Conservation (phyloP, 805 yeast genomes). For the Metschnikowia similis region DNA sequence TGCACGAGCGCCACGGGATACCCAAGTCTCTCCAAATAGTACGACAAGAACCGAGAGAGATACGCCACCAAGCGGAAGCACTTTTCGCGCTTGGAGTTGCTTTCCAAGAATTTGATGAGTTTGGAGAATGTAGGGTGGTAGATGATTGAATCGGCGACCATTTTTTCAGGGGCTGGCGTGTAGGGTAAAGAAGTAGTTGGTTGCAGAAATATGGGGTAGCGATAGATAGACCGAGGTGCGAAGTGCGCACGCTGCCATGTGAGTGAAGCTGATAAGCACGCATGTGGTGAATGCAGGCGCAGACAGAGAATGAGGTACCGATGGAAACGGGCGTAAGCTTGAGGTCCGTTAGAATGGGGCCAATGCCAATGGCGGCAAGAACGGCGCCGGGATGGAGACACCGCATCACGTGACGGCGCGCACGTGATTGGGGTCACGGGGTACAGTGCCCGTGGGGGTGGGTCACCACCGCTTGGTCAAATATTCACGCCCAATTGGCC, state of each 20-base stretch:
- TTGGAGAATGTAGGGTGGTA: constrained; percentile 71
- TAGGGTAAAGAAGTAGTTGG: not conserved
- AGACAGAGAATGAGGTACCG: too few relatives aligned
- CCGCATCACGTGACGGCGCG: too few relatives aligned
- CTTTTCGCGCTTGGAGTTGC: constrained; percentile 76
- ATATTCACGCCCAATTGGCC: too few relatives aligned
- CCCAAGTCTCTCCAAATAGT: constrained; percentile 55
- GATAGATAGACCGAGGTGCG: constrained; percentile 1
- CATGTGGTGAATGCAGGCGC: too few relatives aligned
- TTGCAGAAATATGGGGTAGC: constrained; percentile 1
- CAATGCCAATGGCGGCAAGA: too few relatives aligned
- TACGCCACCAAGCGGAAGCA: constrained; percentile 75
- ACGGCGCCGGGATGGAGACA: too few relatives aligned
- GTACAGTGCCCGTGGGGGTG: too few relatives aligned
- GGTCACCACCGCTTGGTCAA: too few relatives aligned
- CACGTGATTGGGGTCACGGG: too few relatives aligned
- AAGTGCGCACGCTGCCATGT: not conserved
- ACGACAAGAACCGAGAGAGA: constrained; percentile 68
- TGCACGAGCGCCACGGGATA: constrained; percentile 44
- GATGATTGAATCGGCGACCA: constrained; percentile 65
- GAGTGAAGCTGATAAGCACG: not conserved
- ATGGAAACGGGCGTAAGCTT: too few relatives aligned
- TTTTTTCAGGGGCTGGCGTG: constrained; percentile 17
- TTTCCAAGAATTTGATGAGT: constrained; percentile 59
- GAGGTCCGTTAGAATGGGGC: too few relatives aligned